Evolutionary conservation across 345 rosid genomes (phyloP).

Genomic region (Ailanthus altissimus): DNA sequence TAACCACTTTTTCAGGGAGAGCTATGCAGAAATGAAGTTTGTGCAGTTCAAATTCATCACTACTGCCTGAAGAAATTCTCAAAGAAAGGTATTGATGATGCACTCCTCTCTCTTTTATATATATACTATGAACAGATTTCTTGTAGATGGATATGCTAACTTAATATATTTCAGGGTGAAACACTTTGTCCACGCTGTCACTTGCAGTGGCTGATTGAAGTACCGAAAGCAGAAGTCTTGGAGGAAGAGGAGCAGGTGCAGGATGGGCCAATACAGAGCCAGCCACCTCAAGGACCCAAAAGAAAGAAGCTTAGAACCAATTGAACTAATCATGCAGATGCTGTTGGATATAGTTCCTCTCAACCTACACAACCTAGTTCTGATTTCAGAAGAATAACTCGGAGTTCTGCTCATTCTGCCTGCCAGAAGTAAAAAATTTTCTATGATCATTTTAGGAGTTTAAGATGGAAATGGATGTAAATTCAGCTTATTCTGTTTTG

Average conservation of each 20-base stretch:
- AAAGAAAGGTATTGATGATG: conserved; percentile 42
- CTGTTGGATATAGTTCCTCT: conserved; percentile 34
- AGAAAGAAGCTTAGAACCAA: conserved; percentile 42
- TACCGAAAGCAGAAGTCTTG: conserved; percentile 47
- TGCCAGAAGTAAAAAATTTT: conserved; percentile 31
- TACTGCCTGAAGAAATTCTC: conserved; percentile 67
- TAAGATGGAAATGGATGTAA: conserved; percentile 8
- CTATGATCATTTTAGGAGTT: neutral
- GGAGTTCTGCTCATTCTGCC: conserved; percentile 43
- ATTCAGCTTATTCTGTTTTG: conserved; percentile 9
- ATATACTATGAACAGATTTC: neutral
- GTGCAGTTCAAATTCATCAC: conserved; percentile 67
- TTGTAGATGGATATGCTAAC: neutral
- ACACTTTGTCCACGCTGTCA: conserved; percentile 68
- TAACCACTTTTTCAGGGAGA: conserved; percentile 54
- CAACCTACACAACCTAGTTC: conserved; percentile 38
- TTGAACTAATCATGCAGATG: conserved; percentile 23
- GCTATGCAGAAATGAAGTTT: conserved; percentile 63
- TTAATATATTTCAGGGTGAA: conserved; percentile 44
- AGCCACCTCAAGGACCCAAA: conserved; percentile 35
- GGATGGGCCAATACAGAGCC: conserved; percentile 30
- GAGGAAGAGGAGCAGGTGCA: conserved; percentile 40
- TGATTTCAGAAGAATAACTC: conserved; percentile 52
- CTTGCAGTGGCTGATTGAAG: conserved; percentile 46
- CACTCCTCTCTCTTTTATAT: neutral